Conservation (phyloP, 805 yeast species). For the Sugiyamaella mastotermitis region DNA sequence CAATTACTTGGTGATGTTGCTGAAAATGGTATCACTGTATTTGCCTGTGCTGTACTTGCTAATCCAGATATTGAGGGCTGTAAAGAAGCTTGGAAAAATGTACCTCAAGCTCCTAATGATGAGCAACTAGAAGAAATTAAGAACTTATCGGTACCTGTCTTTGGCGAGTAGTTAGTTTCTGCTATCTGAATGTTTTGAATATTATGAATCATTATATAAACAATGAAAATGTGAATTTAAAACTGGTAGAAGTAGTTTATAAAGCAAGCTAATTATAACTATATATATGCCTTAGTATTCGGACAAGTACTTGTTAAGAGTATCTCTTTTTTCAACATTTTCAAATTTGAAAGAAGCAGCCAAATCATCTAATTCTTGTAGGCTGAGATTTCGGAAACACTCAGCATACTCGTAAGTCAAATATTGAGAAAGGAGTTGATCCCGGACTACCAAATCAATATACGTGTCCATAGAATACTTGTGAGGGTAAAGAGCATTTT, state of each 20-base stretch:
- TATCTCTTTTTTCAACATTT: constrained; percentile 38
- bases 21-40: constrained; percentile 5
- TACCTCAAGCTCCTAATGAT: constrained; percentile 5
- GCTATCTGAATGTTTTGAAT: too few species aligned
- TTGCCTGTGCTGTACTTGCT: constrained; percentile 11
- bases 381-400: constrained; percentile 35
- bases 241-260: too few species aligned
- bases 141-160: constrained; percentile 4
- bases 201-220: too few species aligned
- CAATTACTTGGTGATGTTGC: constrained; percentile 8
- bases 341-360: constrained; percentile 48
- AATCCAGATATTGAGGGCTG: constrained; percentile 6
- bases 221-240: too few species aligned
- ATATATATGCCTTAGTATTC: too few species aligned
- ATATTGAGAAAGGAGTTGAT: constrained; percentile 40
- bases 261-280: too few species aligned
- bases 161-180: too few species aligned
- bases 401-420: constrained; percentile 43
- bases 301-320: constrained; percentile 30
- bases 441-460: constrained; percentile 37
- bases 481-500: constrained; percentile 37
- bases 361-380: constrained; percentile 44
- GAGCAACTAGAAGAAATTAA: constrained; percentile 6
- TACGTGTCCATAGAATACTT: constrained; percentile 27
- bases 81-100: constrained; percentile 4